Evolutionary conservation across 2,329 filamentous ascomycete genomes (phyloP), one percentile per base, ranked within the genome.

Genomic region (Neophaeococcomyces aloes): DNA sequence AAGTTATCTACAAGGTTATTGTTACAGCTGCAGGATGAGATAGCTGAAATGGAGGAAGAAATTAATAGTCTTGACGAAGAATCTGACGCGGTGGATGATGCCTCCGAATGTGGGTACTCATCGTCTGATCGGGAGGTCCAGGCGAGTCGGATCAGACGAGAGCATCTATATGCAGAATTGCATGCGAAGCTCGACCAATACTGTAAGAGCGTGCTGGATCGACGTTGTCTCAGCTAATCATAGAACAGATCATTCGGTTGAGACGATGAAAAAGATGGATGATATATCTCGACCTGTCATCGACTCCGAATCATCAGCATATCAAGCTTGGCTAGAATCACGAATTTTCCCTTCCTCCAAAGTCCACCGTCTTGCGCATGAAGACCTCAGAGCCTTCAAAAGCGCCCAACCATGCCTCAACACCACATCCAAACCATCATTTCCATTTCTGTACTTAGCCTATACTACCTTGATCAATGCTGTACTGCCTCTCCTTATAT

Each of bases 11-110:
- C 94, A 59, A 79, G 88, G 2, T 66, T 94, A 2, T 66, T 95
- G 2, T 69, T 94, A 0, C 80, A 91, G 49, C 70, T 94, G 13
- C 88, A 94, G 61, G 86, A 94, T 57, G 86, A 94, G 59, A 76
- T 94, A 14, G 71, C 72, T 23, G 82, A 89, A 54, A 68, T 94
- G 29, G 87, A 94, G 61, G 80, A 86, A 55, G 78, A 88, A 45
- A 71, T 95, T 1, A 74, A 76, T 14, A 68, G 70, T 0, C 63
- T 91, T 1, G 88, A 94, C 44, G 27, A 37, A 3, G 41, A 37
- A 76, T 56, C 65, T 65, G 11, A 65, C 68, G 48, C 53, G 54
- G 21, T 57, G 57, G n/a, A 55, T 52, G 29, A 52, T 52, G 39
- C 52, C 53, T 34, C 51, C 56, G 21, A 48, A 56, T 14, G 18